phyloP scores from a whole-genome alignment of 177 flowering plant species.

The Vitis hybrid region DNA sequence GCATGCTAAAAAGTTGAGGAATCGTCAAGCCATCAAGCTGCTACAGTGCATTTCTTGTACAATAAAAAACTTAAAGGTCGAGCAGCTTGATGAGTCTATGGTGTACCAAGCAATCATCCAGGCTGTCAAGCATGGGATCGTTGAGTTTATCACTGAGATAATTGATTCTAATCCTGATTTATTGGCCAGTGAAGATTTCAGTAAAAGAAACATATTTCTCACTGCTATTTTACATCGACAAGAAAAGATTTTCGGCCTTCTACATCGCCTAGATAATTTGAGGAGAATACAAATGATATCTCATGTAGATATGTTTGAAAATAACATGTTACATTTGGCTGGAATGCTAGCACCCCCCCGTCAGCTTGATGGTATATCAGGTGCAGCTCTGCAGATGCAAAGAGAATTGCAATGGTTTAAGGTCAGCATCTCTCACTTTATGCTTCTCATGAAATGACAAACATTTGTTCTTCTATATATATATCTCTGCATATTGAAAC shows the following conservation, averaged over 20 bases:
- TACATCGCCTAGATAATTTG: neutral
- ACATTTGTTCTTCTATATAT: too few relatives aligned
- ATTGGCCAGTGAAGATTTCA: neutral
- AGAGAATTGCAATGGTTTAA: slow-evolving; percentile 23
- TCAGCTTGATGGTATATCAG: slow-evolving; percentile 7
- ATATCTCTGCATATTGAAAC: too few relatives aligned
- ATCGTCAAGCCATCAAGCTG: neutral
- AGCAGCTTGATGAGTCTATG: too few relatives aligned
- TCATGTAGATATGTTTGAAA: neutral
- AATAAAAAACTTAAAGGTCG: too few relatives aligned
- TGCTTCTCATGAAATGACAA: too few relatives aligned
- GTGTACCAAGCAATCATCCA: neutral
- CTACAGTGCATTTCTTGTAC: neutral
- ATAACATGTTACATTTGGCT: slow-evolving; percentile 13
- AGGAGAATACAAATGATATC: too few relatives aligned
- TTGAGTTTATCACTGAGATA: neutral
- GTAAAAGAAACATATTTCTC: neutral
- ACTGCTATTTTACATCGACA: slow-evolving; percentile 2
- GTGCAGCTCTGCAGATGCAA: slow-evolving; percentile 29
- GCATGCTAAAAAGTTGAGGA: neutral
- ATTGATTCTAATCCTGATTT: neutral
- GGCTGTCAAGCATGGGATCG: neutral
- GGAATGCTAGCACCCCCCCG: neutral
- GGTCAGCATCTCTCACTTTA: slow-evolving; percentile 1
- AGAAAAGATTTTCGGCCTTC: slow-evolving; percentile 1